These are phyloP conservation scores for Acanthamoeba castellanii DNA, from an alignment of 208 protist species.

Conservation along the genomic window DNA sequence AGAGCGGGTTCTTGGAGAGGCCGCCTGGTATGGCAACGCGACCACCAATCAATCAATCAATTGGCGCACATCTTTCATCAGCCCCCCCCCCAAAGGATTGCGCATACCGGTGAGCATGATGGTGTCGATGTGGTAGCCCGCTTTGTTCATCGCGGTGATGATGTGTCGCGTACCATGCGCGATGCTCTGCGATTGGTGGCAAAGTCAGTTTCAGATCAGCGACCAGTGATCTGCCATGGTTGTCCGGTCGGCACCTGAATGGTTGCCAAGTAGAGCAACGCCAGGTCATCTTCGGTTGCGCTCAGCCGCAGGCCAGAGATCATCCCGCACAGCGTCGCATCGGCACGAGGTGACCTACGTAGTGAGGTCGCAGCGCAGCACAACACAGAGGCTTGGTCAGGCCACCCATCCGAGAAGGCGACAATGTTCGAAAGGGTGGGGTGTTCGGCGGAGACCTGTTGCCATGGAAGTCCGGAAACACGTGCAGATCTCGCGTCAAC, in stretches of 20 bases:
- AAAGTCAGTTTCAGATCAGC: background rate
- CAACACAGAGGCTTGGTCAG: too few species aligned
- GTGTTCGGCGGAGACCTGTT: background rate
- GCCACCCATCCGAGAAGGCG: too few species aligned
- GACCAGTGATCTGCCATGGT: background rate
- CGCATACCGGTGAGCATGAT: background rate
- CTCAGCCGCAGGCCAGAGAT: constrained; percentile 25
- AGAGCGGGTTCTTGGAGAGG: constrained; percentile 19
- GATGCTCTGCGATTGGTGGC: background rate
- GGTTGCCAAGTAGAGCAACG: constrained; percentile 29
- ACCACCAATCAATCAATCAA: background rate
- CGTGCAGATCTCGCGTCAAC: constrained; percentile 40
- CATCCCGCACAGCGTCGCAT: constrained; percentile 5
- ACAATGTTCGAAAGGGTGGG: background rate
- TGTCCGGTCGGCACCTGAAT: background rate
- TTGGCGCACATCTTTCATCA: background rate
- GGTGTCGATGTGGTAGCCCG: background rate
- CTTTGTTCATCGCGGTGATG: constrained; percentile 42
- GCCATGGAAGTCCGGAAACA: constrained; percentile 62
- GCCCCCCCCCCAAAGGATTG: too few species aligned
- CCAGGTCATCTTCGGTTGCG: constrained; percentile 10
- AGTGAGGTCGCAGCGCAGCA: background rate
- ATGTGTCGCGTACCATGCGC: constrained; percentile 43
- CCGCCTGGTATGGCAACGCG: background rate
- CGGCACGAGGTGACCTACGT: background rate